Evolutionary conservation across 2,329 filamentous ascomycete species (phyloP).

Genomic region (Clarireedia sp.): DNA sequence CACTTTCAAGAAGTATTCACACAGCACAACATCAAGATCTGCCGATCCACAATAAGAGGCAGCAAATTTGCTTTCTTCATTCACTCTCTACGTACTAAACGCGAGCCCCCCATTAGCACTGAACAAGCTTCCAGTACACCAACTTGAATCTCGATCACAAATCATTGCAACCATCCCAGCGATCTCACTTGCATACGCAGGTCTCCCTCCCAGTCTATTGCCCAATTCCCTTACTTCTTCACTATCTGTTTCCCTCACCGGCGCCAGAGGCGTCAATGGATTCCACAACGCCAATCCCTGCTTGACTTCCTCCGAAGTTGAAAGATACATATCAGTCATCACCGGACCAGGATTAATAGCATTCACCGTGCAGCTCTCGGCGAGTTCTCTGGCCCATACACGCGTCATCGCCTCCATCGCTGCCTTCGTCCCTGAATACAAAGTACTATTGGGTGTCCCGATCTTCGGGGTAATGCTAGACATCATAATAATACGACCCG

Average conservation of each 20-base stretch:
- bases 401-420: constrained; percentile 57
- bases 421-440: constrained; percentile 57
- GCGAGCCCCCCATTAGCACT: constrained; percentile 1
- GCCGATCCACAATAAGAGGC: too few species aligned
- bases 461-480: constrained; percentile 47
- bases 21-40: too few species aligned
- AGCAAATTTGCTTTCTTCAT: too few species aligned
- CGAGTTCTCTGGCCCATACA: constrained; percentile 3
- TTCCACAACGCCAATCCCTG: constrained; percentile 51
- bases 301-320: constrained; percentile 49
- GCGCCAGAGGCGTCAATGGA: constrained; percentile 27
- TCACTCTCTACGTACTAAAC: background rate
- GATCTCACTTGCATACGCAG: constrained; percentile 10
- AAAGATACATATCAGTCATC: constrained; percentile 8
- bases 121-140: constrained; percentile 1
- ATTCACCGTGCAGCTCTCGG: constrained; percentile 2
- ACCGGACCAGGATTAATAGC: constrained; percentile 7
- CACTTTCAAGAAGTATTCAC: too few species aligned
- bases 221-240: constrained; percentile 7
- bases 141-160: constrained; percentile 5
- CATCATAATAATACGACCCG: constrained; percentile 53
- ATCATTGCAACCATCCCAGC: constrained; percentile 7
- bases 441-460: constrained; percentile 46
- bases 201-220: constrained; percentile 16
- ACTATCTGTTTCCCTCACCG: constrained; percentile 5